Evolutionary conservation across 805 yeast genomes (phyloP).

Genomic region (Phaffomyces thermotolerans): DNA sequence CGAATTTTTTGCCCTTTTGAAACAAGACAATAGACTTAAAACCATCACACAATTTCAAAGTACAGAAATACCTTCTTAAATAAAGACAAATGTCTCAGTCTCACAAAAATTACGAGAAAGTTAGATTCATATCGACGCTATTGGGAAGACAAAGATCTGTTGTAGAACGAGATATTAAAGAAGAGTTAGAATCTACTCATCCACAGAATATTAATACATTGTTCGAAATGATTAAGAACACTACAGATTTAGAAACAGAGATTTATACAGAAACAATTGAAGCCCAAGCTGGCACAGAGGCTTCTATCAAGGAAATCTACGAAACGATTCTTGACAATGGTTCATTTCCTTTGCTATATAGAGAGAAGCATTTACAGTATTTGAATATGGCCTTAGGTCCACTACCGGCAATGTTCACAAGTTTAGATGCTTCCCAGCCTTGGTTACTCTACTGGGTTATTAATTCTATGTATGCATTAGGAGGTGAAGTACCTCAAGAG

Average conservation of each 20-base stretch:
- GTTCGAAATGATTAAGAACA: constrained; percentile 9
- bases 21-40: constrained; percentile 1
- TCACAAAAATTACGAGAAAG: background rate
- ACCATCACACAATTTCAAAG: background rate
- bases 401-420: constrained; percentile 22
- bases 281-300: constrained; percentile 29
- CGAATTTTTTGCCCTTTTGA: constrained; percentile 2
- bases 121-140: constrained; percentile 3
- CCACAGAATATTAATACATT: constrained; percentile 9
- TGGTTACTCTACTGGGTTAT: constrained; percentile 87
- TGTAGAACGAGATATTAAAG: background rate
- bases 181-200: background rate
- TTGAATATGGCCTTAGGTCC: constrained; percentile 15
- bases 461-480: constrained; percentile 44
- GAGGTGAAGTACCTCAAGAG: constrained; percentile 22
- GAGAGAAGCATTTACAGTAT: constrained; percentile 14
- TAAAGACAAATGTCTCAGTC: background rate
- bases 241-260: constrained; percentile 19
- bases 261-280: constrained; percentile 31
- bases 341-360: constrained; percentile 11
- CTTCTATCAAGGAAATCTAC: constrained; percentile 26
- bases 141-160: constrained; percentile 10
- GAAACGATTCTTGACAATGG: constrained; percentile 18
- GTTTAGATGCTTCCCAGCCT: constrained; percentile 82
- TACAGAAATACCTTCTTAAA: background rate